Base-by-base conservation (phyloP, 306 rosid species). In the Fagus crenata region DNA sequence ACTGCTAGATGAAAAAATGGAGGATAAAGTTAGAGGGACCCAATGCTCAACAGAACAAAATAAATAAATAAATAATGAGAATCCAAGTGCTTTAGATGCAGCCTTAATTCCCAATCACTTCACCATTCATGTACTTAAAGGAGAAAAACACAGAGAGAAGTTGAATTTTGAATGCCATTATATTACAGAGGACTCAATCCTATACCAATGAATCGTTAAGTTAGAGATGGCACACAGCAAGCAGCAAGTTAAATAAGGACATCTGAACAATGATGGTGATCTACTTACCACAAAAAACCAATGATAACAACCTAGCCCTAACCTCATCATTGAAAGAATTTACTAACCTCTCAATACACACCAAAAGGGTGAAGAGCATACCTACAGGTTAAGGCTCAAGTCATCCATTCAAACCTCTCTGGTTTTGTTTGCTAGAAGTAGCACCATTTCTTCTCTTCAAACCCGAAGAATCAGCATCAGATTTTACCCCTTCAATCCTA, bases 131-230 rank as follows among this genome's bases (percentile, higher is more conserved):
- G 68, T 39, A 41, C 46, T 33, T 9, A 28, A 7, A 53, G 6
- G 14, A 64, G 17, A 35, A 11, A 36, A 7, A 51, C 49, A 61
- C 49, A 43, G 8, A 42, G 39, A 35, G 43, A 53, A 55, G 15
- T 43, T 53, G 73, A 67, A 49, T n/a, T 54, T 46, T 8, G 53
- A 69, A 56, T 17, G 41, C 69, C 78, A 71, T 70, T 85, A 81
- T 84, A 81, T 87, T 87, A 87, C 92, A 90, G 54, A 53, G 72
- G 78, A 75, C 75, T 6, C 71, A 85, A 78, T 77, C 71, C 72
- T 80, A 85, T 82, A 80, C 83, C 55, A 56, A 83, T 87, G 78
- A 76, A 81, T 73, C 72, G 65, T 56, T 76, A 64, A 68, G 53
- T 72, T 69, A 77, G 51, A 56, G 74, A 63, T 81, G 70, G 42